These are phyloP conservation scores for Hypomyces rosellus DNA, from an alignment of 2,329 filamentous ascomycete species.

Conservation along the genomic window DNA sequence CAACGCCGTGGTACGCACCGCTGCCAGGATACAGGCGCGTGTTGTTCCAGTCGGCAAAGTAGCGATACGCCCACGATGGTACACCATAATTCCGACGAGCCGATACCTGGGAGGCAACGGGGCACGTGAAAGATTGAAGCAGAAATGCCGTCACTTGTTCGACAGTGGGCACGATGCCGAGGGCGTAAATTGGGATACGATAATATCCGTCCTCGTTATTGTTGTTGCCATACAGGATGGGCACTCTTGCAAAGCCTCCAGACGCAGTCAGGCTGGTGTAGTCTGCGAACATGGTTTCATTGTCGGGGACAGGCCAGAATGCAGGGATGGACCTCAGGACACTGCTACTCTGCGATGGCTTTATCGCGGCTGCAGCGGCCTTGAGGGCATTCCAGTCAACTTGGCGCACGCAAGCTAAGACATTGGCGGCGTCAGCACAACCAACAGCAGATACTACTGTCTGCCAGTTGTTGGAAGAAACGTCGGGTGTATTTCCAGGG, in stretches of 20 bases:
- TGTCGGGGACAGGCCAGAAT: constrained; percentile 38
- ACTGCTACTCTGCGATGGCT: constrained; percentile 24
- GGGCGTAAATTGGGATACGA: constrained; percentile 35
- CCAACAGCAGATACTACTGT: constrained; percentile 32
- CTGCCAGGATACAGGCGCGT: constrained; percentile 38
- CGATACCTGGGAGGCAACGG: constrained; percentile 32
- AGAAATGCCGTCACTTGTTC: constrained; percentile 33
- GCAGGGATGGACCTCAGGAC: constrained; percentile 30
- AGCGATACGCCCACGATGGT: constrained; percentile 40
- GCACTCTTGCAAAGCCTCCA: constrained; percentile 34
- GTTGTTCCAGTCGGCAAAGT: constrained; percentile 44
- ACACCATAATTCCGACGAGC: constrained; percentile 29
- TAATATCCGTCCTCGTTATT: constrained; percentile 44
- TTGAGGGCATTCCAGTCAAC: constrained; percentile 30
- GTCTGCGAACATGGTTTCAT: constrained; percentile 34
- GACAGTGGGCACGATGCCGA: constrained; percentile 32
- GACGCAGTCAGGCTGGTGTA: constrained; percentile 27
- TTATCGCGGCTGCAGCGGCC: constrained; percentile 29
- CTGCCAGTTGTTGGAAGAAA: constrained; percentile 36
- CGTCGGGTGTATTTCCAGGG: constrained; percentile 28
- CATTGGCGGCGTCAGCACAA: constrained; percentile 26
- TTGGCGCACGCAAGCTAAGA: constrained; percentile 33
- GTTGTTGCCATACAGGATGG: constrained; percentile 37
- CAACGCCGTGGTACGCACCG: constrained; percentile 43
- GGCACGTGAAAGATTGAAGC: constrained; percentile 41